Evolutionary conservation across 2,329 filamentous ascomycete genomes (phyloP), one percentile per base, ranked within the genome.

Genomic region (Epichloe scottii): DNA sequence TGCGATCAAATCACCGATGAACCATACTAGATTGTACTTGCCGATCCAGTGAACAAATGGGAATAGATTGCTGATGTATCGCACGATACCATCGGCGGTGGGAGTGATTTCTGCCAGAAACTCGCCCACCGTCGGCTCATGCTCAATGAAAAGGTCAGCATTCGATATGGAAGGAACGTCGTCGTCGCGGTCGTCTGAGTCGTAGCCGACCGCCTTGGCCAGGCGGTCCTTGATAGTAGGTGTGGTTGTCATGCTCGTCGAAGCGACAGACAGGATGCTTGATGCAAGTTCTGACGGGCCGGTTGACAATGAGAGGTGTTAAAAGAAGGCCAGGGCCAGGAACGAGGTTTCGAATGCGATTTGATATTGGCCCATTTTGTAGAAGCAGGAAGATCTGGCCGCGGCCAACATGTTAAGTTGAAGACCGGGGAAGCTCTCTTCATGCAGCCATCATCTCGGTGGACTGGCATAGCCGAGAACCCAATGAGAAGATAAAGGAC

Each of bases 41-140:
- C 68, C 68, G 50, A 76, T 72, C 74, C 74, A 77, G 14, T 63
- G 64, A 52, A 70, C 58, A 58, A 75, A 76, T 2, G 74, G 74
- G 54, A 77, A 76, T 17, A 77, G 60, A 54, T 63, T 66, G 52
- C 61, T 63, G 48, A 73, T 37, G 54, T 74, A 74, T 37, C 50
- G 51, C 6, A 54, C 59, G 7, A 67, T 50, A 6, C 62, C 62
- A 1, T 54, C 59, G n/a, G 53, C 19, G 1, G 65, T 60, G 3
- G 71, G 70, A 0, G 62, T 60, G 15, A 69, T 59, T 48, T 71
- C 68, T 15, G 59, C 54, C n/a, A 73, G 51, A 53, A 67, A 72
- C 53, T 72, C 70, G 5, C 52, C 55, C n/a, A 71, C 63, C 10
- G 69, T 71, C 7, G 68, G 69, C 53, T 72, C 70, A n/a, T 57